Percentiles rank a stretch among this genome's conserved stretches.
phyloP scores from a whole-genome alignment of 139 green algal species.

The Diplosphaera chodatii region DNA sequence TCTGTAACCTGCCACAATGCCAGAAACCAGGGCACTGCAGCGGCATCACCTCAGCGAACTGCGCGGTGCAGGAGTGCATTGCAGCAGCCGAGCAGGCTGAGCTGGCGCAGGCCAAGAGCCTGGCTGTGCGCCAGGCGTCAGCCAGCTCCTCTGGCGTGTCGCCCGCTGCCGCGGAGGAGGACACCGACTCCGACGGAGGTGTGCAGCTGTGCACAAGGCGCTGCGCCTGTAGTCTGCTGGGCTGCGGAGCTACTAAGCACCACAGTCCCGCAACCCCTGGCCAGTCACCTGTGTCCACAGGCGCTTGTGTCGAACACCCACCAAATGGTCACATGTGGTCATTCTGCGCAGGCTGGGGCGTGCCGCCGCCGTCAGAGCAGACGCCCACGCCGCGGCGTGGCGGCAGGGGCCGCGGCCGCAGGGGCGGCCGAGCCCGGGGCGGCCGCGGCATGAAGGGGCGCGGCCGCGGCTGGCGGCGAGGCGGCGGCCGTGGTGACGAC shows the following conservation, averaged over 20 bases:
- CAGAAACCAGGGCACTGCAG: no score
- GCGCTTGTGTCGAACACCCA: no score
- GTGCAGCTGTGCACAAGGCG: constrained; percentile 10
- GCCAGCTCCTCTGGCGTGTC: neutral
- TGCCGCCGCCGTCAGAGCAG: constrained; percentile 5
- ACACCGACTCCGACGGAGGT: constrained; percentile 70
- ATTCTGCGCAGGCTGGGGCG: neutral
- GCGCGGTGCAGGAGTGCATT: constrained; percentile 31
- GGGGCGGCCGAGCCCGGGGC: constrained; percentile 20
- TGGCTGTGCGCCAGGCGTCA: neutral
- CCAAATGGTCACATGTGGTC: no score
- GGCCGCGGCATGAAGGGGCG: constrained; percentile 12
- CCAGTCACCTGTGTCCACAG: no score
- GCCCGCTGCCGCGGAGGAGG: constrained; percentile 7
- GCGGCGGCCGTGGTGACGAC: neutral
- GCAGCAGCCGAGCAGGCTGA: constrained; percentile 47
- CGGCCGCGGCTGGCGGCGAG: neutral
- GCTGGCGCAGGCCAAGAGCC: constrained; percentile 6
- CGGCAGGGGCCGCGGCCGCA: constrained; percentile 17
- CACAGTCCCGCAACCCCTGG: no score
- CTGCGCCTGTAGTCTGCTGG: no score
- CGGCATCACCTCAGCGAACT: no score
- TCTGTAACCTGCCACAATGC: no score
- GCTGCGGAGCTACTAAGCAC: no score
- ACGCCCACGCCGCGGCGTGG: constrained; percentile 1